These are phyloP conservation scores for Gymnopus androsaceus DNA, from an alignment of 1,284 basidiomycete species.

Conservation along the genomic window DNA sequence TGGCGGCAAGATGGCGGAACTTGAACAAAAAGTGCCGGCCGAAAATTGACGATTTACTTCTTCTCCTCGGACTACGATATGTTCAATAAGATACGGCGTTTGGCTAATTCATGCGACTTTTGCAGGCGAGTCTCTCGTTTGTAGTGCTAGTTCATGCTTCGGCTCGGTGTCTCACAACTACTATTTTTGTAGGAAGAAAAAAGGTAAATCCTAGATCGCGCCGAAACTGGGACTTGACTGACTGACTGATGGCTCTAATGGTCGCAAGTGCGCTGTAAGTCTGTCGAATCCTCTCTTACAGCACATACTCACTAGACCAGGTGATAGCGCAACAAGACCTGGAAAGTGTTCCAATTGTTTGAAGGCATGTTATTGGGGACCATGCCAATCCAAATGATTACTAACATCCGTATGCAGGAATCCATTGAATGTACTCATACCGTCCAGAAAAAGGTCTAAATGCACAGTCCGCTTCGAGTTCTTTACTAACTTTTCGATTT, in stretches of 20 bases:
- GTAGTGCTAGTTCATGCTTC: no score
- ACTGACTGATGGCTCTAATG: no score
- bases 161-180: no score
- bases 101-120: not conserved
- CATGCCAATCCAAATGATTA: no score
- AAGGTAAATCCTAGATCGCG: not conserved
- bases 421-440: not conserved
- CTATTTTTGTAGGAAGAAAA: constrained; percentile 1
- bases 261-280: not conserved
- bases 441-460: not conserved
- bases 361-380: no score
- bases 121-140: no score
- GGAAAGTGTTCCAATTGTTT: not conserved
- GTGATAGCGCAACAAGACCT: not conserved
- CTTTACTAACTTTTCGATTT: not conserved
- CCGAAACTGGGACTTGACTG: no score
- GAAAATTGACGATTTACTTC: no score
- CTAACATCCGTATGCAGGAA: not conserved
- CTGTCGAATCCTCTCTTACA: not conserved
- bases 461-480: no score
- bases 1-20: no score
- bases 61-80: no score
- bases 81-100: not conserved
- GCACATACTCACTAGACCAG: not conserved
- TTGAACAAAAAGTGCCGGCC: not conserved